Conservation (phyloP, 2,329 filamentous ascomycete genomes). For the Basipetospora chlamydospora region DNA sequence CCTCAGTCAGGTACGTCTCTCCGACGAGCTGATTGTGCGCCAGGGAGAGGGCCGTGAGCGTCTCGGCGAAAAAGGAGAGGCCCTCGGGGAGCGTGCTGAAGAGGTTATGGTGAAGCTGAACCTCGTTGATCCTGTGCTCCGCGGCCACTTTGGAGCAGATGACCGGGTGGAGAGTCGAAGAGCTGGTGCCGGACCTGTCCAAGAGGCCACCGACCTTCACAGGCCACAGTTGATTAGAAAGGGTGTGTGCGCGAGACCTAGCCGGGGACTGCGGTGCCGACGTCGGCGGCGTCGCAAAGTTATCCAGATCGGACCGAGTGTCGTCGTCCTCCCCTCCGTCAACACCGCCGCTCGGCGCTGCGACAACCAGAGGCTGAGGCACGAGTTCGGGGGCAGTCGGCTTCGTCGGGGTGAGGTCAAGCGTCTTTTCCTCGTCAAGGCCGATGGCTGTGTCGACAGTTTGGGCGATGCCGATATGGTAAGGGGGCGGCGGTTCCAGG, state of each 20-base stretch:
- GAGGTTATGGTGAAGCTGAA: conserved; percentile 66
- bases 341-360: not conserved
- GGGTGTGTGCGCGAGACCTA: conserved; percentile 32
- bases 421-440: conserved; percentile 3
- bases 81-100: conserved; percentile 56
- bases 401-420: not conserved
- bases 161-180: conserved; percentile 42
- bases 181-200: conserved; percentile 54
- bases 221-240: conserved; percentile 34
- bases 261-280: conserved; percentile 35
- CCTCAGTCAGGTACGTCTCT: conserved; percentile 49
- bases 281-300: conserved; percentile 44
- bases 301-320: conserved; percentile 32
- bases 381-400: not conserved
- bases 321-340: conserved; percentile 31
- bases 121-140: conserved; percentile 33
- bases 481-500: conserved; percentile 40
- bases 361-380: not conserved
- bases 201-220: conserved; percentile 48
- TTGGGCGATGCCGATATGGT: conserved; percentile 10
- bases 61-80: conserved; percentile 55
- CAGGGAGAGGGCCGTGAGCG: conserved; percentile 57
- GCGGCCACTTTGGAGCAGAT: conserved; percentile 40
- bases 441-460: conserved; percentile 6
- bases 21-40: conserved; percentile 59